Evolutionary conservation across 768 basidiomycete species (phyloP).

Genomic region (Coprinellus micaceus): DNA sequence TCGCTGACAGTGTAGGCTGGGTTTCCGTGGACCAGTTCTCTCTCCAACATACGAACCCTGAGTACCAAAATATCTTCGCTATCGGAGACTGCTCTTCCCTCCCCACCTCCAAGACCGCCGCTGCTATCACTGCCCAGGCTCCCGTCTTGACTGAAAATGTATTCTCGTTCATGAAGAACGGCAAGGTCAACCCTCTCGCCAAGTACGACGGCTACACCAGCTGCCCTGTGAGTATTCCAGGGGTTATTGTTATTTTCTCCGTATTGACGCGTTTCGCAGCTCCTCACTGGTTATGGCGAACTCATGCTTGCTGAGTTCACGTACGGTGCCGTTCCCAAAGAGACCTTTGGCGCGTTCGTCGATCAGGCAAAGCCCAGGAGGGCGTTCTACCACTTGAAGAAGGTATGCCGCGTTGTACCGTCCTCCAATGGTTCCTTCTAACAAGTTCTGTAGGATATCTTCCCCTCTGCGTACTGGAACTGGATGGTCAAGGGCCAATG

Average conservation of each 20-base stretch:
- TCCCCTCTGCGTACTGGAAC: constrained; percentile 78
- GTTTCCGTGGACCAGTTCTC: constrained; percentile 81
- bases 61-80: constrained; percentile 79
- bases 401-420: constrained; percentile 42
- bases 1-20: constrained; percentile 84
- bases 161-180: constrained; percentile 68
- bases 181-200: constrained; percentile 57
- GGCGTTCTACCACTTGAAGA: constrained; percentile 92
- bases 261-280: constrained; percentile 31
- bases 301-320: constrained; percentile 91
- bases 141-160: constrained; percentile 91
- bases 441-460: constrained; percentile 50
- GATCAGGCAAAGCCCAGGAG: constrained; percentile 76
- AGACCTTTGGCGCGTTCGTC: constrained; percentile 68
- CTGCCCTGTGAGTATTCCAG: constrained; percentile 63
- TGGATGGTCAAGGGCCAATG: constrained; percentile 55
- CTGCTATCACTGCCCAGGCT: constrained; percentile 87
- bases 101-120: constrained; percentile 95
- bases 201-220: constrained; percentile 87
- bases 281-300: constrained; percentile 78
- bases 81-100: constrained; percentile 90
- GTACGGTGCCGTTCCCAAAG: constrained; percentile 85
- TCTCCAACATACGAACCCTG: constrained; percentile 78
- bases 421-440: too few species aligned
- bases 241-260: background rate